Percentiles rank a stretch among this genome's conserved stretches.
phyloP scores from a whole-genome alignment of 257 asterid species.

The Cinchona pubescens region DNA sequence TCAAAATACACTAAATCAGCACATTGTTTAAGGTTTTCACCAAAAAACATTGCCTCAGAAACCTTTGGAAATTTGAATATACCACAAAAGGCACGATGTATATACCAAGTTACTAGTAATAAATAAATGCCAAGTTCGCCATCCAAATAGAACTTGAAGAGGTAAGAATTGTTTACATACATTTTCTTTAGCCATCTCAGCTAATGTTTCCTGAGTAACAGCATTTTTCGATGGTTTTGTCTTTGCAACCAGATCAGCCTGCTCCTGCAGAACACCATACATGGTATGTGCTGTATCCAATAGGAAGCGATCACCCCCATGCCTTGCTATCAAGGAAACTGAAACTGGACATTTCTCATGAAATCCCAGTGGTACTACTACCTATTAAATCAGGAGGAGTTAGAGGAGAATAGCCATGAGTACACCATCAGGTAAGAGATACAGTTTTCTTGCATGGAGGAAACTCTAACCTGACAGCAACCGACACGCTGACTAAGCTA shows the following conservation, averaged over 20 bases:
- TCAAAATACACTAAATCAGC: not conserved
- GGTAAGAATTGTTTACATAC: constrained; percentile 29
- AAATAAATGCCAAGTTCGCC: not conserved
- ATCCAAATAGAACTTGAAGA: not conserved
- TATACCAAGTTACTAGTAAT: not conserved
- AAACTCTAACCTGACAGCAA: constrained; percentile 81
- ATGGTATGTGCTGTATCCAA: constrained; percentile 69
- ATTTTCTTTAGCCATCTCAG: constrained; percentile 95
- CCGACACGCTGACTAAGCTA: constrained; percentile 97
- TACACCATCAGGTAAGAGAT: not conserved
- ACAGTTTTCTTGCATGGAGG: not conserved
- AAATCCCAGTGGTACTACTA: constrained; percentile 70
- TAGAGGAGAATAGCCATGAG: not conserved
- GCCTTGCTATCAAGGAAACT: constrained; percentile 77
- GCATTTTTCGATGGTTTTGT: constrained; percentile 47
- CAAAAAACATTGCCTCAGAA: not conserved
- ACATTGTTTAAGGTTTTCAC: not conserved
- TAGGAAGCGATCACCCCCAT: constrained; percentile 87
- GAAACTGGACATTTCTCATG: constrained; percentile 84
- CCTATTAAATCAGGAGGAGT: constrained; percentile 39
- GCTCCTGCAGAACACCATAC: constrained; percentile 63
- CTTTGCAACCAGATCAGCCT: constrained; percentile 45
- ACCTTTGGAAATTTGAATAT: not conserved
- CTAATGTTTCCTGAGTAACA: constrained; percentile 61
- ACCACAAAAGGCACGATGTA: not conserved